Base-by-base conservation (phyloP, 495 filamentous ascomycete species). In the Lasiosphaeriaceae sp. region DNA sequence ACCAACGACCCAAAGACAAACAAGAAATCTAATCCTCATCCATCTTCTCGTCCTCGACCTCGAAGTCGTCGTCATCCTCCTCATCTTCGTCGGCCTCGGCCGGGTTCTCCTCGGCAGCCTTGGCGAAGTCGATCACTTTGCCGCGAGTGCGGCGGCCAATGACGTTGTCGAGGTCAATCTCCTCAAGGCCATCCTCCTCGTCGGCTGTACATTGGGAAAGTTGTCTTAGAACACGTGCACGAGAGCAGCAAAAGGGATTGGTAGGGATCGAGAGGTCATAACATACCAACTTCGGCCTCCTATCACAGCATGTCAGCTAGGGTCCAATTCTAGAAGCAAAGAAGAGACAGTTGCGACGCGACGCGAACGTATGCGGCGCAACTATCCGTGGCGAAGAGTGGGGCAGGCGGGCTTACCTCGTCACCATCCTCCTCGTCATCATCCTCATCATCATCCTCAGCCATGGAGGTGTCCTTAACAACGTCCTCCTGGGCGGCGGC, bases 61-160 rank as follows among this genome's bases (percentile, higher is more conserved):
- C 71, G 22, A 67, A 75, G 62, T 78, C 77, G 14, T 90, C 87
- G 35, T 88, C 86, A 37, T 93, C 89, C 12, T 94, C 90, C 0
- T 92, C 89, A 5, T 90, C 87, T 2, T 90, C 88, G 24, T 92
- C 88, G 2, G 88, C 88, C 43, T 85, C 82, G 37, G 78, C 77
- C 12, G 85, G 86, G 50, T 80, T 78, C 68, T 84, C 80, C 63
- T 83, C 72, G n/a, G 86, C 87, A 11, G 89, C 89, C 71, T 91
- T 87, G 61, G 85, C 86, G 69, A 86, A 95, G 77, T 96, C 86
- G 60, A 95, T 90, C 67, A 87, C 87, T 44, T 74, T 74, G 61
- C 89, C 87, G 62, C 94, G 92, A 39, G 94, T 98, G 70, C 94
- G 92, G 43, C 87, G 82, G 66, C 88, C 88, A 66, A 97, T 84